Evolutionary conservation across 1,284 basidiomycete species (phyloP).

Genomic region (Apiotrichum veenhuisii): DNA sequence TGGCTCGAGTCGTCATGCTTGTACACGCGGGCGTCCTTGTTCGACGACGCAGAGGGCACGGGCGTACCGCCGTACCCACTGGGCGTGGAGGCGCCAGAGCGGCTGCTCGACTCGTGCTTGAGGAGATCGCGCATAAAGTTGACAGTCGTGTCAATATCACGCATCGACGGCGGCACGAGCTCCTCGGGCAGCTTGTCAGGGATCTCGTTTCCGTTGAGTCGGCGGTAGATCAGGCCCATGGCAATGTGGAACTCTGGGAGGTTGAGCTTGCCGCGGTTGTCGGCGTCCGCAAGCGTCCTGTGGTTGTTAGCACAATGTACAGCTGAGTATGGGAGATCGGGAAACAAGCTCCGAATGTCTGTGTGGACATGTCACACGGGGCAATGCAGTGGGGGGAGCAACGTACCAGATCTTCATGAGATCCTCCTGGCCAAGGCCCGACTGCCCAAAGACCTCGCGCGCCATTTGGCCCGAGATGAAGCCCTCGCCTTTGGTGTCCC

Average conservation of each 20-base stretch:
- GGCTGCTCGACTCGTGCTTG: slow-evolving; percentile 70
- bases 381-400: too few relatives aligned
- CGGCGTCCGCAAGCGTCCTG: slow-evolving; percentile 83
- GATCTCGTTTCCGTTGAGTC: slow-evolving; percentile 85
- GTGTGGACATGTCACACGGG: too few relatives aligned
- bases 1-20: slow-evolving; percentile 67
- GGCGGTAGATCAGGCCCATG: slow-evolving; percentile 96
- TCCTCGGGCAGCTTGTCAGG: slow-evolving; percentile 84
- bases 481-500: slow-evolving; percentile 72
- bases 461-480: slow-evolving; percentile 87
- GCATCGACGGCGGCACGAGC: slow-evolving; percentile 85
- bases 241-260: slow-evolving; percentile 97
- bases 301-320: too few relatives aligned
- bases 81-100: slow-evolving; percentile 54
- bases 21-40: slow-evolving; percentile 89
- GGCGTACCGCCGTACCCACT: slow-evolving; percentile 56
- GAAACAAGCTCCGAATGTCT: too few relatives aligned
- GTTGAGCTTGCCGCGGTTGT: slow-evolving; percentile 90
- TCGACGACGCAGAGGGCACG: slow-evolving; percentile 56
- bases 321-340: too few relatives aligned
- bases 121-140: slow-evolving; percentile 87
- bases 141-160: slow-evolving; percentile 86
- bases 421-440: slow-evolving; percentile 82
- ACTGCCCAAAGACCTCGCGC: slow-evolving; percentile 90
- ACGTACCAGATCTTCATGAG: slow-evolving; percentile 89